Conservation (phyloP, 106 monocot genomes). For the Allium cepa region DNA sequence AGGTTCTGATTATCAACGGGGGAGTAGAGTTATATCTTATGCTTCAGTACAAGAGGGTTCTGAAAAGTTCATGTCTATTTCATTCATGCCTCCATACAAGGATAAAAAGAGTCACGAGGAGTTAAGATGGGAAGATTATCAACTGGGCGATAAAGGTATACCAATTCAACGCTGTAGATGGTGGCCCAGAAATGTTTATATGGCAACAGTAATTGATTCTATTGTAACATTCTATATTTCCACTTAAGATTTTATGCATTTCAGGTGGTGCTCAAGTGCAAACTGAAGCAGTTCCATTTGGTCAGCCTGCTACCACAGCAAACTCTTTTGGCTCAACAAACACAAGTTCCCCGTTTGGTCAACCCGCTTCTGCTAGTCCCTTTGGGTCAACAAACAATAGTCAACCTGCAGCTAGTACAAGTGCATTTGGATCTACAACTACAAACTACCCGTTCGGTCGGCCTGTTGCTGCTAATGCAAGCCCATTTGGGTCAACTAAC, state of each 20-base stretch:
- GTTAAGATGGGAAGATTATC: conserved; percentile 96
- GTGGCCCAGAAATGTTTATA: background rate
- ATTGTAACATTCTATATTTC: background rate
- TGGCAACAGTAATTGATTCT: background rate
- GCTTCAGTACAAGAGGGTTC: conserved; percentile 57
- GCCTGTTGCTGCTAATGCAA: too few species aligned
- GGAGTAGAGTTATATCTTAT: conserved; percentile 60
- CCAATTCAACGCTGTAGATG: background rate
- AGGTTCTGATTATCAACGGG: conserved; percentile 30
- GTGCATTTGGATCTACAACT: too few species aligned
- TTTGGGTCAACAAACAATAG: too few species aligned
- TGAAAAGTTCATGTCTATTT: conserved; percentile 89
- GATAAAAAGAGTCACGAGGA: conserved; percentile 90
- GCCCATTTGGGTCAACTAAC: too few species aligned
- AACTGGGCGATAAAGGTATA: conserved; percentile 89
- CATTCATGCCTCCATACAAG: conserved; percentile 88
- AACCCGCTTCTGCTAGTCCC: too few species aligned
- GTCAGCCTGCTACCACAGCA: too few species aligned
- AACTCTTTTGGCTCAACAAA: too few species aligned
- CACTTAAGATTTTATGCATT: background rate
- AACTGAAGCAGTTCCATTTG: too few species aligned
- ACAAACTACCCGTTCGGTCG: too few species aligned
- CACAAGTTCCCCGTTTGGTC: too few species aligned
- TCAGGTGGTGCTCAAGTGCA: too few species aligned
- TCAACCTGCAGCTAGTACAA: too few species aligned